These are phyloP conservation scores for Candolleomyces aberdarensis DNA, from an alignment of 768 basidiomycete genomes.

Conservation along the genomic window DNA sequence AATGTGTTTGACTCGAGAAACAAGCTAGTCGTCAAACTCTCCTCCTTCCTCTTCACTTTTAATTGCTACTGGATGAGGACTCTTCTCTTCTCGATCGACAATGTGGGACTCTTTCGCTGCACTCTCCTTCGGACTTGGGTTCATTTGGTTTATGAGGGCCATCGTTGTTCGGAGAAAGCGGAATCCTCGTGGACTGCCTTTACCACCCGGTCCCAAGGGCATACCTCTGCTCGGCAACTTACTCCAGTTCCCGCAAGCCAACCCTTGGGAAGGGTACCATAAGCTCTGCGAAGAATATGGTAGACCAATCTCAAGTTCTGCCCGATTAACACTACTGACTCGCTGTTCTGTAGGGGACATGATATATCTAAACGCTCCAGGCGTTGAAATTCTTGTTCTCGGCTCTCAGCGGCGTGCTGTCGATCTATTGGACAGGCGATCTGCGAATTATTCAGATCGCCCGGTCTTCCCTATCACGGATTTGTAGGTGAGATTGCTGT, in stretches of 20 bases:
- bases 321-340: background rate
- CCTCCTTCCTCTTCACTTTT: constrained; percentile 52
- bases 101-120: too few species aligned
- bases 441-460: constrained; percentile 21
- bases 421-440: constrained; percentile 17
- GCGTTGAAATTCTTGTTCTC: constrained; percentile 12
- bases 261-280: constrained; percentile 20
- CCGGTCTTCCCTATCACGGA: constrained; percentile 14
- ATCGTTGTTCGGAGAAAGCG: background rate
- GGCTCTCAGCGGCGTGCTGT: constrained; percentile 7
- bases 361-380: constrained; percentile 8
- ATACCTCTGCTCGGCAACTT: constrained; percentile 20
- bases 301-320: background rate
- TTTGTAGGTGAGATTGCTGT: background rate
- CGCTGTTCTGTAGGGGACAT: constrained; percentile 5
- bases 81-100: constrained; percentile 37
- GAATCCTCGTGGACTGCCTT: constrained; percentile 7
- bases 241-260: constrained; percentile 14
- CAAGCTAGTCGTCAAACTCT: constrained; percentile 52
- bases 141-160: background rate
- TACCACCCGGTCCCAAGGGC: constrained; percentile 19
- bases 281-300: constrained; percentile 19
- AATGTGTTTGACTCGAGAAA: constrained; percentile 46
- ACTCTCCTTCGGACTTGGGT: too few species aligned
- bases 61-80: constrained; percentile 16